phyloP scores from a whole-genome alignment of 2,329 filamentous ascomycete species.

The Pseudophaeomoniella oleicola region DNA sequence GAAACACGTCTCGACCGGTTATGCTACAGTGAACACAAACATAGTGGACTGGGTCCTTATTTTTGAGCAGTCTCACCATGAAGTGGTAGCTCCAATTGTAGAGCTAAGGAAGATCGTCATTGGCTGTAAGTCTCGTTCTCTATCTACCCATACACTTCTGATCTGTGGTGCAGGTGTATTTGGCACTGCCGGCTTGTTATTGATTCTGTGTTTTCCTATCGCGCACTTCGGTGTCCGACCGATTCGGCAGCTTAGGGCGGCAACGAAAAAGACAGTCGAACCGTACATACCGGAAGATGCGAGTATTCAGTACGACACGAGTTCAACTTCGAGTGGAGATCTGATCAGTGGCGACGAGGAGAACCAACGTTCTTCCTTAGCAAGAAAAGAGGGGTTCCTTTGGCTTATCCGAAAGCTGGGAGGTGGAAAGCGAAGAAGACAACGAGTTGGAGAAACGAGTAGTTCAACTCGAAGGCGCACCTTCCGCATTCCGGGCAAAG shows the following conservation, averaged over 20 bases:
- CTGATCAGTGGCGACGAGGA: slow-evolving; percentile 26
- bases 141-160: not conserved
- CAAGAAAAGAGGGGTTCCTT: slow-evolving; percentile 11
- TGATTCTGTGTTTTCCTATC: slow-evolving; percentile 60
- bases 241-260: slow-evolving; percentile 59
- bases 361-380: slow-evolving; percentile 24
- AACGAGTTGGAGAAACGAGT: slow-evolving; percentile 4
- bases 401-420: slow-evolving; percentile 5
- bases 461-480: slow-evolving; percentile 10
- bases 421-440: slow-evolving; percentile 10
- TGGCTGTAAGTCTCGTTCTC: slow-evolving; percentile 35
- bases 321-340: slow-evolving; percentile 24
- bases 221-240: slow-evolving; percentile 72
- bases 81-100: slow-evolving; percentile 63
- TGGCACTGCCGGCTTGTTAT: slow-evolving; percentile 58
- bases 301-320: slow-evolving; percentile 33
- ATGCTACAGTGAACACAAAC: slow-evolving; percentile 50
- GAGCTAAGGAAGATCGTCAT: slow-evolving; percentile 67
- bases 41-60: slow-evolving; percentile 73
- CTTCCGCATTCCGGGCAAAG: slow-evolving; percentile 76
- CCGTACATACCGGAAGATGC: slow-evolving; percentile 30
- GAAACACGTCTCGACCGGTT: slow-evolving; percentile 61
- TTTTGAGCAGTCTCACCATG: slow-evolving; percentile 58
- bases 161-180: slow-evolving; percentile 41
- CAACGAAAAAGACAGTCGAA: slow-evolving; percentile 58